Conservation (phyloP, 192 early-diverging fungal species). For the Spizellomyces sp. region DNA sequence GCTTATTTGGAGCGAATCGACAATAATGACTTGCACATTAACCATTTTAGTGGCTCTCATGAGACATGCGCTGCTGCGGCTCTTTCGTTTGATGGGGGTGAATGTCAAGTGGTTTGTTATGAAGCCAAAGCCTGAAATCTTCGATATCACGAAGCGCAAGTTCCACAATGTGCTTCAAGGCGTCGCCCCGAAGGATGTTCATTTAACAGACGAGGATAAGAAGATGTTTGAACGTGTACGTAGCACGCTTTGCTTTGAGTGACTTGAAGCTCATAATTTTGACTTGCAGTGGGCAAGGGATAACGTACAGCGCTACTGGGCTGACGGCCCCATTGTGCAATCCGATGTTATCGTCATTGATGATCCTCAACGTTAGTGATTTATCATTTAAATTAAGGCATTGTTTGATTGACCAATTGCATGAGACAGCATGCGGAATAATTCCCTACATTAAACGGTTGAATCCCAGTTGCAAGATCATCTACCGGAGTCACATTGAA, state of each 20-base stretch:
- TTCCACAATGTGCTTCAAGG: slow-evolving; percentile 89
- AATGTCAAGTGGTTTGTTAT: slow-evolving; percentile 76
- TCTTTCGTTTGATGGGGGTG: slow-evolving; percentile 66
- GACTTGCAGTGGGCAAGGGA: slow-evolving; percentile 31
- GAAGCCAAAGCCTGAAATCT: slow-evolving; percentile 82
- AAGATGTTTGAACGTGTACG: slow-evolving; percentile 32
- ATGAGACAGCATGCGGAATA: slow-evolving; percentile 55
- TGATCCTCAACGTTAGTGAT: slow-evolving; percentile 67
- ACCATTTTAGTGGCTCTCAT: slow-evolving; percentile 71
- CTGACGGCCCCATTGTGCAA: slow-evolving; percentile 63
- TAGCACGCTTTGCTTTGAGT: neutral
- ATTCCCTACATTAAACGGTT: slow-evolving; percentile 76
- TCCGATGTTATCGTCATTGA: slow-evolving; percentile 88
- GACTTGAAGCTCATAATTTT: neutral
- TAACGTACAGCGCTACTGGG: slow-evolving; percentile 80
- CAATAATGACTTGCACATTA: neutral
- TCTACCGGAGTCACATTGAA: slow-evolving; percentile 86
- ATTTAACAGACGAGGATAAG: slow-evolving; percentile 69
- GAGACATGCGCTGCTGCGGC: slow-evolving; percentile 78
- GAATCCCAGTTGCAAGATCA: slow-evolving; percentile 68
- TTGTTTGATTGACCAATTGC: neutral
- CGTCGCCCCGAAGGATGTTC: slow-evolving; percentile 53
- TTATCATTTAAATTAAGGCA: neutral
- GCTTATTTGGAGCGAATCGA: too few species aligned
- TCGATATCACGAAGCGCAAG: slow-evolving; percentile 86